A percentile compares a stretch with the other conserved stretches of the same genome.
These are phyloP conservation scores for Cantharellus anzutake DNA, from an alignment of 768 basidiomycete species.

Conservation along the genomic window DNA sequence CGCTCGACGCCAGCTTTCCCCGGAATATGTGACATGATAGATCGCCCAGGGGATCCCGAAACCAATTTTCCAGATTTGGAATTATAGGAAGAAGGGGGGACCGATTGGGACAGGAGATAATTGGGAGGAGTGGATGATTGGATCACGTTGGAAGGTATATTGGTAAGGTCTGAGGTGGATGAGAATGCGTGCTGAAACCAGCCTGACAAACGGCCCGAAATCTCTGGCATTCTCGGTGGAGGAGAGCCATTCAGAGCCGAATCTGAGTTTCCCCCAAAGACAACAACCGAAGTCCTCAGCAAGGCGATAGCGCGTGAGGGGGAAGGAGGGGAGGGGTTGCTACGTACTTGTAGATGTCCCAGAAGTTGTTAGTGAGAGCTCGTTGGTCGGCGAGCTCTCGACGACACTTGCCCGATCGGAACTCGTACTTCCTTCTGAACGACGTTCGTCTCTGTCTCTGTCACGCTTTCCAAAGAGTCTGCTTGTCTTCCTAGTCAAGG, in stretches of 20 bases:
- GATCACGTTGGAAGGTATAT: slow-evolving; percentile 24
- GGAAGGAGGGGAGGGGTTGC: neutral
- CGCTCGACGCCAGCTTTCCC: slow-evolving; percentile 64
- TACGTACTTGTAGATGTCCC: neutral
- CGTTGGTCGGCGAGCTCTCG: neutral
- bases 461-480: neutral
- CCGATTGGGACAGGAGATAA: slow-evolving; percentile 30
- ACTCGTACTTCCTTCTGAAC: neutral
- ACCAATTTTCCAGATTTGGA: slow-evolving; percentile 14
- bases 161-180: slow-evolving; percentile 45
- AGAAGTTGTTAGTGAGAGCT: slow-evolving; percentile 3
- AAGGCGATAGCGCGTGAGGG: neutral
- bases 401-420: neutral
- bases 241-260: neutral
- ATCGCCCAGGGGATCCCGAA: slow-evolving; percentile 44
- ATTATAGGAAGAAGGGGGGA: slow-evolving; percentile 16
- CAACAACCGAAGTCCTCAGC: too few relatives aligned
- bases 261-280: too few relatives aligned
- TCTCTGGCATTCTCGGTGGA: slow-evolving; percentile 22
- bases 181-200: slow-evolving; percentile 69
- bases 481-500: neutral
- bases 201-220: slow-evolving; percentile 57
- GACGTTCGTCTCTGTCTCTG: neutral
- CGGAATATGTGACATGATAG: slow-evolving; percentile 17
- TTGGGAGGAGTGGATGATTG: neutral